A percentile compares a stretch with the other conserved stretches of the same genome.
Evolutionary conservation across 2,329 filamentous ascomycete species (phyloP).

Genomic region (Tolypocladium amazonense): DNA sequence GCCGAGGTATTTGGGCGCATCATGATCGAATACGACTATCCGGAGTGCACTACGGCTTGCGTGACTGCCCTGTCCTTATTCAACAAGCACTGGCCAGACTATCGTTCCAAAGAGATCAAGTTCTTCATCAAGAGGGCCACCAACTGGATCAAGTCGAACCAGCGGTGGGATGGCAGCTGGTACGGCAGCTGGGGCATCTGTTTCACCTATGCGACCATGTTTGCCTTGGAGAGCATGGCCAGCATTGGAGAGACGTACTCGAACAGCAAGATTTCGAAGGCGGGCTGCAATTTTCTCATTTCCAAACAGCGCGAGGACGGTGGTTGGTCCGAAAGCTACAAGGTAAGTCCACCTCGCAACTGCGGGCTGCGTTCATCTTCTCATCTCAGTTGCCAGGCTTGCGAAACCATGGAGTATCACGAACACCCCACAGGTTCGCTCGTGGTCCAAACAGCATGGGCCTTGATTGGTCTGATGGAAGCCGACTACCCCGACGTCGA

Average conservation of each 20-base stretch:
- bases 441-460: constrained; percentile 94
- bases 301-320: constrained; percentile 79
- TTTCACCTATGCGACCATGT: constrained; percentile 96
- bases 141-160: constrained; percentile 70
- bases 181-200: constrained; percentile 98
- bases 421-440: constrained; percentile 70
- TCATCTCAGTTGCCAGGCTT: constrained; percentile 41
- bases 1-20: constrained; percentile 94
- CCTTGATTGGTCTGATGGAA: constrained; percentile 69
- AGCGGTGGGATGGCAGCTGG: constrained; percentile 81
- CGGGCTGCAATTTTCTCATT: constrained; percentile 77
- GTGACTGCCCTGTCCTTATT: constrained; percentile 83
- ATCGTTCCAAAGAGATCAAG: constrained; percentile 66
- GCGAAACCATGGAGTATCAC: constrained; percentile 63
- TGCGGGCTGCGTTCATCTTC: neutral
- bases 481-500: constrained; percentile 68
- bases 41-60: constrained; percentile 92
- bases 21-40: constrained; percentile 98
- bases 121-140: constrained; percentile 64
- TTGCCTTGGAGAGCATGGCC: constrained; percentile 78
- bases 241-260: constrained; percentile 72
- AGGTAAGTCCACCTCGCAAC: constrained; percentile 28
- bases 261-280: constrained; percentile 59
- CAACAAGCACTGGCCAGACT: constrained; percentile 68
- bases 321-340: constrained; percentile 94